Conservation (phyloP, 257 asterid species). For the Buddleja alternifolia region DNA sequence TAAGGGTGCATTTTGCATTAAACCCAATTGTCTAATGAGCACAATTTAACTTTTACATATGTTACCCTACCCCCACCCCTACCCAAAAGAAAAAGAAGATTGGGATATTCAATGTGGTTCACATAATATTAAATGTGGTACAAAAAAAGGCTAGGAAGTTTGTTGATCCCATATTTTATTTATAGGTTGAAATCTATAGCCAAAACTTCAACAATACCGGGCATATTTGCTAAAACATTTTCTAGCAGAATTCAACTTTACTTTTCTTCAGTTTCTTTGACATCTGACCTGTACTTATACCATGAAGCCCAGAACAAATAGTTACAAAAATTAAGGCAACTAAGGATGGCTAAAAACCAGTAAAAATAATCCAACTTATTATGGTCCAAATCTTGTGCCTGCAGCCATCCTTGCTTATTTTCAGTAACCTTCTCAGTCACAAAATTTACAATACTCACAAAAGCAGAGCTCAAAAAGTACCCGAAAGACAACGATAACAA, state of each 20-base stretch:
- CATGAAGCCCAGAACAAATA: conserved; percentile 56
- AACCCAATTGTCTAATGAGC: no score
- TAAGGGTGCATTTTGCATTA: no score
- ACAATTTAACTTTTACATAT: no score
- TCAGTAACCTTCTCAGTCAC: conserved; percentile 37
- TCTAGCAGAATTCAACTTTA: neutral
- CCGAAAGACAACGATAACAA: conserved; percentile 50
- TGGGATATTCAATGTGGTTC: no score
- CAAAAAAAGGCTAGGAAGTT: no score
- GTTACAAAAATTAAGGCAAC: conserved; percentile 49
- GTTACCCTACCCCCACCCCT: no score
- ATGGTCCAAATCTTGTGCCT: conserved; percentile 48
- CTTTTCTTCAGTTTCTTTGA: conserved; percentile 24
- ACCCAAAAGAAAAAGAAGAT: no score
- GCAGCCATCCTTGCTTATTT: conserved; percentile 51
- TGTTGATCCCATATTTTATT: no score
- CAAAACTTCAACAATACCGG: no score
- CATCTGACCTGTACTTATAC: conserved; percentile 52
- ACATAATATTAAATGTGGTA: no score
- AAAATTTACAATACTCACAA: conserved; percentile 48
- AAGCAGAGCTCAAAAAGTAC: conserved; percentile 49
- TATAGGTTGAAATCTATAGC: no score
- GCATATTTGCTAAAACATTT: no score
- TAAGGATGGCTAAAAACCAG: conserved; percentile 55
- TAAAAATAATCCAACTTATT: conserved; percentile 49